These are phyloP conservation scores for Aegilops tauschii DNA, from an alignment of 176 grass and related monocot species.

Conservation along the genomic window DNA sequence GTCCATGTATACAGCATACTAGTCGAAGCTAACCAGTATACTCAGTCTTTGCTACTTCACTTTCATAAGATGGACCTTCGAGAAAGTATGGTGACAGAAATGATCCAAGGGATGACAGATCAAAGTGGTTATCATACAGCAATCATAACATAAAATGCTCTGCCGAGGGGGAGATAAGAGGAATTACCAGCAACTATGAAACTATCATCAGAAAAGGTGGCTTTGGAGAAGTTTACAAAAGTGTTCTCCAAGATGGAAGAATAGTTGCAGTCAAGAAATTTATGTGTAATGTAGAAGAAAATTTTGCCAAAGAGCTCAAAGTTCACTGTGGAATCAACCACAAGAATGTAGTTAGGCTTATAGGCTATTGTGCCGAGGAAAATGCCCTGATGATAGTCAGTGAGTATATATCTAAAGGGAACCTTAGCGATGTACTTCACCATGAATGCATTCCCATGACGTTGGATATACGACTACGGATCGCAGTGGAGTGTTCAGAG, in stretches of 20 bases:
- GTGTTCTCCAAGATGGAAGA: not conserved
- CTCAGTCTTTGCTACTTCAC: not conserved
- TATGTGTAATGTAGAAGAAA: not conserved
- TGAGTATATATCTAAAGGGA: conserved; percentile 10
- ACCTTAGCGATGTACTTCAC: not conserved
- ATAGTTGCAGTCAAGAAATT: conserved; percentile 19
- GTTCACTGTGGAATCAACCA: conserved; percentile 26
- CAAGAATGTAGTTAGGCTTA: not conserved
- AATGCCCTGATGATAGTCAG: not conserved
- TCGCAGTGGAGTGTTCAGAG: conserved; percentile 1
- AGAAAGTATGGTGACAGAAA: not conserved
- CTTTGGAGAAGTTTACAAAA: conserved; percentile 3
- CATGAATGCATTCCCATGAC: not conserved
- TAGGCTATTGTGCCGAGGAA: not conserved
- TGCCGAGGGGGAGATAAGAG: not conserved
- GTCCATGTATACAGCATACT: not conserved
- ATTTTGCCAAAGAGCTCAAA: conserved; percentile 13
- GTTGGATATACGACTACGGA: not conserved
- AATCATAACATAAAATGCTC: not conserved
- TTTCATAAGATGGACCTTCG: not conserved
- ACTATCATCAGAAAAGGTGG: not conserved
- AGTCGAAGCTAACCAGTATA: not conserved
- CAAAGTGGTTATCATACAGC: not conserved
- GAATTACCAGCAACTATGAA: not conserved
- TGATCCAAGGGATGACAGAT: not conserved